These are phyloP conservation scores for Verticillium klebahnii DNA, from an alignment of 2,329 filamentous ascomycete genomes.

Conservation along the genomic window DNA sequence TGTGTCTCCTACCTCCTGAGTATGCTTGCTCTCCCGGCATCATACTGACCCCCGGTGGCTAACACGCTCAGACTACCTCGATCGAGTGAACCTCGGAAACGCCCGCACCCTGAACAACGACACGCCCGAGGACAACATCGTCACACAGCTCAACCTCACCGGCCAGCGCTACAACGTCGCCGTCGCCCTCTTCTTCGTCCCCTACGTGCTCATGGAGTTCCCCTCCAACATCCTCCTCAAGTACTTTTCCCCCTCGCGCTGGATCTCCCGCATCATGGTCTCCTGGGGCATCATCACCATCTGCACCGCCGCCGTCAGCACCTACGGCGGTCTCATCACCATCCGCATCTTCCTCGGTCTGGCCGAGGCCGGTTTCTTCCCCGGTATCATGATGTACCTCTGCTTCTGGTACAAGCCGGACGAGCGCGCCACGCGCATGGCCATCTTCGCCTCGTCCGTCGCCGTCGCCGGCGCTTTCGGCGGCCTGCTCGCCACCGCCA, in stretches of 20 bases:
- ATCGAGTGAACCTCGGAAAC: slow-evolving; percentile 27
- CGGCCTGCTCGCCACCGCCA: slow-evolving; percentile 50
- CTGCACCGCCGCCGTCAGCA: slow-evolving; percentile 40
- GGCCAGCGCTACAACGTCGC: slow-evolving; percentile 25
- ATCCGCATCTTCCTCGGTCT: slow-evolving; percentile 47
- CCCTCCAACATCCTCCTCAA: slow-evolving; percentile 28
- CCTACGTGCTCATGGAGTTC: slow-evolving; percentile 24
- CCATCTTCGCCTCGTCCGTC: slow-evolving; percentile 55
- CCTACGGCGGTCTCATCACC: slow-evolving; percentile 40
- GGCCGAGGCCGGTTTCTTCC: slow-evolving; percentile 47
- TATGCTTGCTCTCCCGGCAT: slow-evolving; percentile 5
- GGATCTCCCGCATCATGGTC: slow-evolving; percentile 34
- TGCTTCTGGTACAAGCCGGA: slow-evolving; percentile 60
- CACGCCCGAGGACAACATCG: slow-evolving; percentile 26
- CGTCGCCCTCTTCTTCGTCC: slow-evolving; percentile 24
- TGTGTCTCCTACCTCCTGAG: slow-evolving; percentile 26
- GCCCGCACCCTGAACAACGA: slow-evolving; percentile 28
- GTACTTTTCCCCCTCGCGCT: slow-evolving; percentile 27
- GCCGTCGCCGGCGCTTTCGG: slow-evolving; percentile 57
- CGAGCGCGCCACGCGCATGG: slow-evolving; percentile 54
- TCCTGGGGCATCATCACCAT: slow-evolving; percentile 47
- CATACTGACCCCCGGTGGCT: not conserved
- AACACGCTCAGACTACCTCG: slow-evolving; percentile 17
- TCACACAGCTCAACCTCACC: slow-evolving; percentile 22
- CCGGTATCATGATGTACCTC: slow-evolving; percentile 51